Evolutionary conservation across 2,329 filamentous ascomycete genomes (phyloP), one percentile per base, ranked within the genome.

Genomic region (Apiospora pterosperma): DNA sequence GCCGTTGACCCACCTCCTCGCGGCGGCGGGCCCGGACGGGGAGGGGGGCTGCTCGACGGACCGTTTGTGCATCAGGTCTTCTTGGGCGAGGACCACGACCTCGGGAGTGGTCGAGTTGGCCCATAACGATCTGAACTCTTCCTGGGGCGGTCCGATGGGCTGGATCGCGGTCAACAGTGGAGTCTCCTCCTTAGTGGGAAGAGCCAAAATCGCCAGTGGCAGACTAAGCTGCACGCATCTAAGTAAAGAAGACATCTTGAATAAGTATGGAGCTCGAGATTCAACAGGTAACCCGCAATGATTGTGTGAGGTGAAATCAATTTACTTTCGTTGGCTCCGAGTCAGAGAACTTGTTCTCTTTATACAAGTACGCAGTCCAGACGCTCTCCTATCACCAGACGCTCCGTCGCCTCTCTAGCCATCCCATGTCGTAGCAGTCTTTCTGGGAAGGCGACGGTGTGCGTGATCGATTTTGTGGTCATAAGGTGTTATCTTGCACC

Each of bases 1-100:
- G 52, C 66, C 61, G 63, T 72, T 68, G 63, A 66, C 69, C 59
- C 71, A 70, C 62, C 69, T 69, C 12, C 25, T 63, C 4, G 36
- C 11, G 8, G 19, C 4, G 34, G 58, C 34, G 21, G 36, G 25
- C 8, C n/a, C 28, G 12, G 34, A 25, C 12, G 10, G n/a, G 12
- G 36, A 52, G 14, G 44, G 44, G 4, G 25, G 25, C 25, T n/a
- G 44, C 6, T 52, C 44, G 25, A 25, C 11, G 7, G 44, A 52
- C 6, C 6, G 25, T 31, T 52, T 14, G 16, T n/a, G 25, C 14
- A 31, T 6, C 25, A 52, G 8, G 16, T 34, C 44, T 10, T 8
- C 3, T 31, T 19, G 23, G 6, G 44, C 4, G 14, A 52, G 31
- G 44, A 16, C 31, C 25, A 25, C 16, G 7, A 52, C 44, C 25